phyloP scores from a whole-genome alignment of 2,329 filamentous ascomycete species.

The Elsinoe fawcettii region DNA sequence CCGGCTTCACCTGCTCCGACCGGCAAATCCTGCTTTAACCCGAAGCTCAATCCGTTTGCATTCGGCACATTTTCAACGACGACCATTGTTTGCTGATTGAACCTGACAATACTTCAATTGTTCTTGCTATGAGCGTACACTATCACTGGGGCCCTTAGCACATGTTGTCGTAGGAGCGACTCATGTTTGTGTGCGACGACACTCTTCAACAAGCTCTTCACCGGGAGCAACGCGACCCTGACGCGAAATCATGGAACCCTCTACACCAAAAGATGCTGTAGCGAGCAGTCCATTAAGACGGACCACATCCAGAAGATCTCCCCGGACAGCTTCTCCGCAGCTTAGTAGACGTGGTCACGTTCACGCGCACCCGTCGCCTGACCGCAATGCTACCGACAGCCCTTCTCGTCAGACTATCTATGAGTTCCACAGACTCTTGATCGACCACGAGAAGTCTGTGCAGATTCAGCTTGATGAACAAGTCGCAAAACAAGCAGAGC shows the following conservation, averaged over 20 bases:
- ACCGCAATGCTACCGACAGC: slow-evolving; percentile 15
- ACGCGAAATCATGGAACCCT: neutral
- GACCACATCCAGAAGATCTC: neutral
- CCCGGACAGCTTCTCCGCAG: neutral
- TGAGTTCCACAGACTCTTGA: slow-evolving; percentile 38
- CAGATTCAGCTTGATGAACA: slow-evolving; percentile 55
- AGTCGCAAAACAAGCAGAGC: slow-evolving; percentile 54
- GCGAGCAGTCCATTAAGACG: neutral
- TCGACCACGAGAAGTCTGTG: slow-evolving; percentile 39
- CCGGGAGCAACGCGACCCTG: neutral
- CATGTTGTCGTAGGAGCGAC: neutral
- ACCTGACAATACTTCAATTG: neutral
- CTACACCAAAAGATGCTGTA: neutral
- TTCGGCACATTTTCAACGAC: neutral
- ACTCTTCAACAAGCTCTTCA: neutral
- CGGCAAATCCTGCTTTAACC: neutral
- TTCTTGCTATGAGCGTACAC: neutral
- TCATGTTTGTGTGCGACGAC: neutral
- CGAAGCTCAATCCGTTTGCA: neutral
- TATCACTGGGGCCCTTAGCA: neutral
- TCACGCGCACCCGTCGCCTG: slow-evolving; percentile 16
- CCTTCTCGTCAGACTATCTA: slow-evolving; percentile 26
- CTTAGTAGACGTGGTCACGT: neutral
- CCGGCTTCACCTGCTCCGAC: neutral
- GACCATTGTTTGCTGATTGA: neutral